Evolutionary conservation across 306 rosid genomes (phyloP).

Genomic region (Cyclanthera cordifolia): DNA sequence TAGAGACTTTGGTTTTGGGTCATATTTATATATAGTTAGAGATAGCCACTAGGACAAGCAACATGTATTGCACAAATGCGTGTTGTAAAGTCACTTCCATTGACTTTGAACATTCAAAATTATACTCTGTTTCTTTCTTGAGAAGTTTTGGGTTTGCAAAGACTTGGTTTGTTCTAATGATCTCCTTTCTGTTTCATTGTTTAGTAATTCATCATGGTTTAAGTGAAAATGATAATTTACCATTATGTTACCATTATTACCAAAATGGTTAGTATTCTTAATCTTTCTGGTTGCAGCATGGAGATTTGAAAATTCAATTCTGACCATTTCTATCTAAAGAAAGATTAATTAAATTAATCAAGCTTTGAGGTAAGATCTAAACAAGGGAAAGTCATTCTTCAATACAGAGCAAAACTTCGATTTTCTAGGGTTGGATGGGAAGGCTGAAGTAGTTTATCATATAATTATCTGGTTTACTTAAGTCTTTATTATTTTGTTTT

Average conservation of each 20-base stretch:
- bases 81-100: conserved; percentile 24
- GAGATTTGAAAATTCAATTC: background rate
- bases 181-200: background rate
- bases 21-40: conserved; percentile 25
- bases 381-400: background rate
- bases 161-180: background rate
- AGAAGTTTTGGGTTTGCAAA: conserved; percentile 1
- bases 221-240: background rate
- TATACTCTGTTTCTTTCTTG: conserved; percentile 2
- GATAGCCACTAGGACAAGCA: conserved; percentile 33
- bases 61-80: conserved; percentile 30
- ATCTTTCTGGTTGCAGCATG: background rate
- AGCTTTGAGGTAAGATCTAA: background rate
- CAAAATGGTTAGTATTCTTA: background rate
- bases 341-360: background rate
- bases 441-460: background rate
- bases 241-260: background rate
- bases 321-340: background rate
- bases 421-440: background rate
- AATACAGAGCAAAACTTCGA: background rate
- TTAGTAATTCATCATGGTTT: background rate
- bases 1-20: background rate
- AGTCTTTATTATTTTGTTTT: background rate
- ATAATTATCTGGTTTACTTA: background rate
- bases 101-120: conserved; percentile 50